Base-by-base conservation (phyloP, 2,329 filamentous ascomycete genomes). In the Epicoccum nigrum region DNA sequence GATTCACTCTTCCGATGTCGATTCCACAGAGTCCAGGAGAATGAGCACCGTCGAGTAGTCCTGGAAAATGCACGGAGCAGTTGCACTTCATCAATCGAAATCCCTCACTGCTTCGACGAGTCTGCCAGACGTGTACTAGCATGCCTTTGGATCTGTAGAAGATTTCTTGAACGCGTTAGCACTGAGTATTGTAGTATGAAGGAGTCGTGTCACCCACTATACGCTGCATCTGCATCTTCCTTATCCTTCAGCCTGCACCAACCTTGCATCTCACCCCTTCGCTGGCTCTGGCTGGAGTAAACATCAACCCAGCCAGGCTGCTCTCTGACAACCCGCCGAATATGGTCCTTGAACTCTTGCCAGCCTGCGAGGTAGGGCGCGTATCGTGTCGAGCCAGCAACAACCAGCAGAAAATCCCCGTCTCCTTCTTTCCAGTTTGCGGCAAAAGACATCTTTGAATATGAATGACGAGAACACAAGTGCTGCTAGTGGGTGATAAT, bases 291-390 rank as follows among this genome's bases (percentile, higher is more conserved):
- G 8, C 64, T 66, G 20, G 62, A 44, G 15, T 56, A 59, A 4
- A 73, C 67, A n/a, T 74, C 64, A 11, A 65, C 65, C 72, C 71
- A 74, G 2, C 70, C 70, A 15, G 72, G 72, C 25, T 74, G 71
- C 37, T 69, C 62, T 39, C 65, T 65, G 16, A 73, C 64, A 7
- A 62, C 56, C 43, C 60, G 67, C 7, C 72, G 64, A 21, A 72
- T 62, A 21, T 69, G 55, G 30, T 74, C 72, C 53, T 74, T 74
- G 58, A 73, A 69, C n/a, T 67, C 63, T 62, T 69, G 63, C 72
- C 72, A 74, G 6, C 59, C 65, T 1, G 55, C 45, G 27, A 72
- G 45, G 35, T 65, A 70, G 2, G 68, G 63, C 19, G 65, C 65
- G 47, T 61, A 57, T 5, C 58, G 60, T 7, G 51, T 62, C 13